A percentile compares a stretch with the other conserved stretches of the same genome.
Evolutionary conservation across 2,329 filamentous ascomycete species (phyloP).

Genomic region (Cladosporium sp.): DNA sequence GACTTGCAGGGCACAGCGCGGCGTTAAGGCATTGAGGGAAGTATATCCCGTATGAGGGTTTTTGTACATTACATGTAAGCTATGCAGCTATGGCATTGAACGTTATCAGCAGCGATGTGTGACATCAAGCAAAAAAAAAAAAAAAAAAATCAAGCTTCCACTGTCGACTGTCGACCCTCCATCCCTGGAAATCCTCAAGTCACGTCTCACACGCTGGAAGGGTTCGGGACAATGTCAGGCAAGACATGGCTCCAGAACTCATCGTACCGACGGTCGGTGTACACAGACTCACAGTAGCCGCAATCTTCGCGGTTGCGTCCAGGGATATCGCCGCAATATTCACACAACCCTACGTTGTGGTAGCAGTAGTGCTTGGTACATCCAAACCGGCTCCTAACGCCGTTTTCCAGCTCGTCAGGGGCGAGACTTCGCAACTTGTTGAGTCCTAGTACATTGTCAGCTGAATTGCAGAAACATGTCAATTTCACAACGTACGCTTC

Average conservation of each 20-base stretch:
- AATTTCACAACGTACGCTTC: constrained; percentile 14
- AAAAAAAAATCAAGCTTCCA: not conserved
- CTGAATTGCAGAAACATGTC: not conserved
- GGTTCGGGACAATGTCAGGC: not conserved
- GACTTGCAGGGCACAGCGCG: constrained; percentile 13
- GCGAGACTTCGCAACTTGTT: not conserved
- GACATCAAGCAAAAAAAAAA: not conserved
- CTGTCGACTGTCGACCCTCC: not conserved
- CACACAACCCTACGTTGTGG: constrained; percentile 2
- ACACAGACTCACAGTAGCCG: not conserved
- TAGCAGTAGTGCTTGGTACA: constrained; percentile 1
- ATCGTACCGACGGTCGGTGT: not conserved
- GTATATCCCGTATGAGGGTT: constrained; percentile 11
- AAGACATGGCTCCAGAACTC: not conserved
- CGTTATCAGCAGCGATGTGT: constrained; percentile 3
- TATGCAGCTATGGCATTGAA: constrained; percentile 12
- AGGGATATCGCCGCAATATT: not conserved
- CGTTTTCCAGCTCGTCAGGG: not conserved
- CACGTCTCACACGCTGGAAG: not conserved
- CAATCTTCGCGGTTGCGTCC: not conserved
- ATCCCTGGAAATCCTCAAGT: not conserved
- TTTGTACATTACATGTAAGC: constrained; percentile 19
- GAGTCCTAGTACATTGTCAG: not conserved
- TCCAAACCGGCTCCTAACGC: not conserved
- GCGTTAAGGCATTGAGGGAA: constrained; percentile 17